A percentile compares a stretch with the other conserved stretches of the same genome.
Conservation (phyloP, 345 rosid species). For the Euphorbia tirucalli region DNA sequence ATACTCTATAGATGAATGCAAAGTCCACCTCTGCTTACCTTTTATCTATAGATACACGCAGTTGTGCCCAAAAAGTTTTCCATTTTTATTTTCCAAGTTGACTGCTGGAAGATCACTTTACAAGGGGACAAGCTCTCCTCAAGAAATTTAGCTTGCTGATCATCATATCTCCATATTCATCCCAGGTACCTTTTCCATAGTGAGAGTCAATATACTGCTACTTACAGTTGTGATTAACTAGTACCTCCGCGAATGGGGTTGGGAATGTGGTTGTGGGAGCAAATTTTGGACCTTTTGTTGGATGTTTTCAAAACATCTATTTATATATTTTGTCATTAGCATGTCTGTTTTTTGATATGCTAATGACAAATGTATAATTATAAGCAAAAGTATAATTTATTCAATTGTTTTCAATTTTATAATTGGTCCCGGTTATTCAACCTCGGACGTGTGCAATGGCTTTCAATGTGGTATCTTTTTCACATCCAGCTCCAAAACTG, state of each 20-base stretch:
- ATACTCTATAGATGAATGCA: background rate
- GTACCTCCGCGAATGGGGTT: background rate
- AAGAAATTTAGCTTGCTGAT: constrained; percentile 44
- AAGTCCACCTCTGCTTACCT: background rate
- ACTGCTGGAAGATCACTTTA: constrained; percentile 76
- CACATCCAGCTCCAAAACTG: too few species aligned
- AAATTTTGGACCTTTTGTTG: background rate
- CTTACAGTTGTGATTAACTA: too few species aligned
- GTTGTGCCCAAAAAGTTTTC: constrained; percentile 82
- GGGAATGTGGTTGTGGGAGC: background rate
- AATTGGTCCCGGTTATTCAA: too few species aligned
- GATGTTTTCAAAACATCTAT: background rate
- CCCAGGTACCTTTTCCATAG: constrained; percentile 8
- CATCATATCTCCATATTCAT: constrained; percentile 13
- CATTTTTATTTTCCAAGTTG: constrained; percentile 63
- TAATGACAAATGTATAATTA: too few species aligned
- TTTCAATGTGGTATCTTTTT: too few species aligned
- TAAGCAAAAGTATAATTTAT: too few species aligned
- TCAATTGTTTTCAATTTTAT: too few species aligned
- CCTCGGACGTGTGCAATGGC: too few species aligned
- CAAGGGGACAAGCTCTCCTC: constrained; percentile 77
- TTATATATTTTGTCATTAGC: too few species aligned
- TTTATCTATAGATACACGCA: constrained; percentile 24
- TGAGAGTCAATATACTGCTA: background rate
- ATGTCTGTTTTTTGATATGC: too few species aligned